Evolutionary conservation across 352 stramenopile genomes (phyloP).

Genomic region (Phytophthora sojae): DNA sequence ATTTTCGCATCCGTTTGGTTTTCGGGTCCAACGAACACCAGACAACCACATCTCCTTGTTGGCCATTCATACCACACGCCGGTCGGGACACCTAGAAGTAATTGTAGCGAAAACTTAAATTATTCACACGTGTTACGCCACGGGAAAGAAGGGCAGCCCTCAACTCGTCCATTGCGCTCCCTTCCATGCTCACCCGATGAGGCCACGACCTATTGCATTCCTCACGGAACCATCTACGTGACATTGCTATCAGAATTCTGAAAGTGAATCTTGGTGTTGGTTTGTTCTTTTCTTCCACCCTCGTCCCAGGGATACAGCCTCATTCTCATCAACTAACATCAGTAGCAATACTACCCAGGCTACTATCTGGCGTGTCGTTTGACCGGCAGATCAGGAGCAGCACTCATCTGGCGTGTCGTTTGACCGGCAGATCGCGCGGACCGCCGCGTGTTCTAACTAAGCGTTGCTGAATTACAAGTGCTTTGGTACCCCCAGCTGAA

Average conservation of each 20-base stretch:
- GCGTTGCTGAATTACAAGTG: too few species aligned
- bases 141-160: neutral
- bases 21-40: too few species aligned
- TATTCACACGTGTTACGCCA: neutral
- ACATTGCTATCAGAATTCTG: neutral
- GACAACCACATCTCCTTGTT: too few species aligned
- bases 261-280: neutral
- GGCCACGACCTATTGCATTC: neutral
- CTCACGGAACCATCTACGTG: neutral
- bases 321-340: neutral
- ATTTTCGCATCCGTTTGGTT: too few species aligned
- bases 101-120: neutral
- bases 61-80: too few species aligned
- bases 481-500: too few species aligned
- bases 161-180: neutral
- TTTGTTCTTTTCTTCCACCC: neutral
- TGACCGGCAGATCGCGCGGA: too few species aligned
- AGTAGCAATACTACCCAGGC: neutral
- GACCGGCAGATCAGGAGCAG: neutral
- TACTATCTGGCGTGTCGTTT: neutral
- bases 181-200: neutral
- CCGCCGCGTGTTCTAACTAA: too few species aligned
- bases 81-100: too few species aligned
- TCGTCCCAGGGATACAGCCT: neutral
- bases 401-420: too few species aligned